Evolutionary conservation across 345 rosid species (phyloP).

Genomic region (Dipteronia dyeriana): DNA sequence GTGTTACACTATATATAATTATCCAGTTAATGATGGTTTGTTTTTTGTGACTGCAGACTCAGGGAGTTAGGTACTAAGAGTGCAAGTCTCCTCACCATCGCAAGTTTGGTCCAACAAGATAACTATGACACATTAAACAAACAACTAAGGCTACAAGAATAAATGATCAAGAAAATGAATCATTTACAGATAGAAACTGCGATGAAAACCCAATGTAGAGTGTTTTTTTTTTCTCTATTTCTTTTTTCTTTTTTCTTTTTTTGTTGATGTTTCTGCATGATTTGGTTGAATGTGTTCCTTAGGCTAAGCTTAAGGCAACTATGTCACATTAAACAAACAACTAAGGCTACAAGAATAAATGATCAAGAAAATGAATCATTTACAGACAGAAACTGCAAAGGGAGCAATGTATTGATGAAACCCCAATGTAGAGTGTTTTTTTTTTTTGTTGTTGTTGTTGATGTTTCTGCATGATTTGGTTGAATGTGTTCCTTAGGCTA

Average conservation of each 20-base stretch:
- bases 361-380: too few species aligned
- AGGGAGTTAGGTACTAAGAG: conserved; percentile 29
- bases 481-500: conserved; percentile 16
- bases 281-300: conserved; percentile 19
- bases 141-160: conserved; percentile 13
- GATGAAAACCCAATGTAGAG: conserved; percentile 11
- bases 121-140: neutral
- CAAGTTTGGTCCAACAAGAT: neutral
- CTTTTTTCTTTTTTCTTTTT: too few species aligned
- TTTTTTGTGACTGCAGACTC: conserved; percentile 31
- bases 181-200: too few species aligned
- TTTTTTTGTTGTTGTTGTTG: neutral
- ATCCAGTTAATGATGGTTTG: neutral
- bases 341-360: too few species aligned
- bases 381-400: too few species aligned
- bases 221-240: too few species aligned
- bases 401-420: neutral
- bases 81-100: conserved; percentile 7
- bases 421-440: conserved; percentile 2
- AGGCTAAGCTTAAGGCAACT: conserved; percentile 11
- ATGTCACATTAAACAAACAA: too few species aligned
- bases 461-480: conserved; percentile 17
- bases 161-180: conserved; percentile 15
- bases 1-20: too few species aligned
- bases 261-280: conserved; percentile 12